Evolutionary conservation across 1,139 yeast genomes (phyloP).

Genomic region (Arxiozyma slooffiae): DNA sequence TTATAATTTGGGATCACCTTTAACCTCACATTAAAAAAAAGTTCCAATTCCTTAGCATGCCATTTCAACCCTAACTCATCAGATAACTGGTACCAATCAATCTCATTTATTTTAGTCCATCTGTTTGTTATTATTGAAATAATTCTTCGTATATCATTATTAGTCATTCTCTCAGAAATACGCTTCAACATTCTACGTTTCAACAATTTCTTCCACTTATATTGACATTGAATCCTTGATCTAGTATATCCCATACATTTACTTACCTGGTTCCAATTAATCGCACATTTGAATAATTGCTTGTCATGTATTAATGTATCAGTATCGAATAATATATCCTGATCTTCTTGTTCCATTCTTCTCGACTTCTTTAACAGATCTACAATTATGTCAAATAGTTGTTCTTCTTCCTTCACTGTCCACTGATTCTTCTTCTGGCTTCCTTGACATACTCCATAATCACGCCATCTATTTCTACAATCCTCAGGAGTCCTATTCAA

Average conservation of each 20-base stretch:
- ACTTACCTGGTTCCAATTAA: conserved; percentile 85
- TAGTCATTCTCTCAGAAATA: conserved; percentile 39
- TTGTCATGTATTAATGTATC: conserved; percentile 27
- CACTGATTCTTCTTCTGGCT: conserved; percentile 66
- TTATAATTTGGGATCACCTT: neutral
- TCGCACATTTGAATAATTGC: conserved; percentile 33
- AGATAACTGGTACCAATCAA: conserved; percentile 56
- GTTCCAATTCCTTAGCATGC: conserved; percentile 35
- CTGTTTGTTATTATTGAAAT: conserved; percentile 33
- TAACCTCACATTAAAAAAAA: conserved; percentile 37
- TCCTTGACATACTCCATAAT: conserved; percentile 79
- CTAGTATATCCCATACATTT: conserved; percentile 81
- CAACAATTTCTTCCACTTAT: conserved; percentile 78
- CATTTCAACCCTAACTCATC: conserved; percentile 29
- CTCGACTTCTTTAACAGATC: neutral
- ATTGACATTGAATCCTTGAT: conserved; percentile 85
- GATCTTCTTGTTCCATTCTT: neutral
- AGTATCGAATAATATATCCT: conserved; percentile 41
- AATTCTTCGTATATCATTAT: conserved; percentile 33
- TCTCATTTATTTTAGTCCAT: conserved; percentile 37
- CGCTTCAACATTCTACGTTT: conserved; percentile 47
- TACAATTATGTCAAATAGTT: conserved; percentile 27
- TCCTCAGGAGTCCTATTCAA: conserved; percentile 95
- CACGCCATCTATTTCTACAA: conserved; percentile 91
- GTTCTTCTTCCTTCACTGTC: conserved; percentile 62